Conservation (phyloP, 2,329 filamentous ascomycete genomes). For the Diaporthe citri region DNA sequence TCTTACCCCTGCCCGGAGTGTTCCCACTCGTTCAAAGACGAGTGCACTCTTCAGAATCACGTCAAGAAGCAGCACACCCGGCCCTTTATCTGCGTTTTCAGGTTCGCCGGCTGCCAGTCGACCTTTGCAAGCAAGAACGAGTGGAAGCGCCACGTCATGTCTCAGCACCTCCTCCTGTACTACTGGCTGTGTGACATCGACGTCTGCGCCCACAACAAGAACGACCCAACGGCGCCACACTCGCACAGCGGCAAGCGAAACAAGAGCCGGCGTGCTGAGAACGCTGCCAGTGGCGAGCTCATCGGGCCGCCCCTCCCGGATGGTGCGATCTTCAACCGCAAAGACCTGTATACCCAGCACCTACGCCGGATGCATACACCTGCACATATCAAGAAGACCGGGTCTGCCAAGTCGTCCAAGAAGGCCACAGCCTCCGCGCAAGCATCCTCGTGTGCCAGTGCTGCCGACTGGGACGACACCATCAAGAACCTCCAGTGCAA, state of each 20-base stretch:
- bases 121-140: constrained; percentile 89
- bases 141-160: constrained; percentile 90
- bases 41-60: constrained; percentile 60
- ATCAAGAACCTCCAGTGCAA: constrained; percentile 68
- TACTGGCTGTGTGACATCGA: constrained; percentile 83
- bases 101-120: constrained; percentile 79
- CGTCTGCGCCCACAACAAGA: constrained; percentile 57
- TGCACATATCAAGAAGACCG: constrained; percentile 52
- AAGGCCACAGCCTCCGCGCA: constrained; percentile 6
- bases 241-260: constrained; percentile 40
- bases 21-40: constrained; percentile 58
- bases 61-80: constrained; percentile 67
- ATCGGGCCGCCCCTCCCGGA: constrained; percentile 57
- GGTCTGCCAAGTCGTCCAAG: constrained; percentile 28
- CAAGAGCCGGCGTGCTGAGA: constrained; percentile 29
- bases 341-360: constrained; percentile 92
- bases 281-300: constrained; percentile 33
- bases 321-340: constrained; percentile 84
- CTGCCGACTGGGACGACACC: constrained; percentile 62
- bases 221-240: constrained; percentile 45
- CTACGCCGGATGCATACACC: constrained; percentile 85
- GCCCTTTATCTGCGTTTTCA: constrained; percentile 82
- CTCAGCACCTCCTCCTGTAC: constrained; percentile 81
- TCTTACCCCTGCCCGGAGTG: constrained; percentile 53
- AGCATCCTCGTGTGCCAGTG: neutral